These are phyloP conservation scores for Cutaneotrichosporon sp. DNA, from an alignment of 1,284 basidiomycete species.

Conservation along the genomic window DNA sequence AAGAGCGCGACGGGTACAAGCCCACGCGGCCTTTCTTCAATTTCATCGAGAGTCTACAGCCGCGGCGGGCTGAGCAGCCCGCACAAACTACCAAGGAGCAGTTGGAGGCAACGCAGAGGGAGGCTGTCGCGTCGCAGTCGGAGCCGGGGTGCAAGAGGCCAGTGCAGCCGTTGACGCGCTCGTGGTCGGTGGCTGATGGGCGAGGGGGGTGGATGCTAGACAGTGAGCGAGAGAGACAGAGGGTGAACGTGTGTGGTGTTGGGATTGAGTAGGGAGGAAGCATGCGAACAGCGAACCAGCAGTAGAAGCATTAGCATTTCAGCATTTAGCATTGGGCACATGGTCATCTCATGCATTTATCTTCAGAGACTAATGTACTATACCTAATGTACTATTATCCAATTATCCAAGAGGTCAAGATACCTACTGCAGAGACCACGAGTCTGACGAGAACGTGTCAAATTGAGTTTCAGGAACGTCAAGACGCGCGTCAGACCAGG, in stretches of 20 bases:
- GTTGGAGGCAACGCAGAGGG: neutral
- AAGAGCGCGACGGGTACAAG: conserved; percentile 6
- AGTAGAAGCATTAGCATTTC: neutral
- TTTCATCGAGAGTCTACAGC: conserved; percentile 7
- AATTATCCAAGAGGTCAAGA: too few species aligned
- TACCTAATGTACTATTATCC: too few species aligned
- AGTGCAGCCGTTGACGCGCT: conserved; percentile 7
- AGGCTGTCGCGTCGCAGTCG: neutral
- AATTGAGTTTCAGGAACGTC: too few species aligned
- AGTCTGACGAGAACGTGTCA: too few species aligned
- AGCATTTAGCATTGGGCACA: neutral
- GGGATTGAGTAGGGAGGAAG: neutral
- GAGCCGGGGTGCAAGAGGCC: neutral
- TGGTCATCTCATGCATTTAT: too few species aligned
- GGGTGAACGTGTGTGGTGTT: neutral
- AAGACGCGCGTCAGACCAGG: too few species aligned
- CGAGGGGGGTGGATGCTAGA: neutral
- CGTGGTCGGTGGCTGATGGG: neutral
- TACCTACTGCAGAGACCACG: too few species aligned
- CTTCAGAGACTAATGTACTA: too few species aligned
- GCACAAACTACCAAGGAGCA: too few species aligned
- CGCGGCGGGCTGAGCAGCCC: neutral
- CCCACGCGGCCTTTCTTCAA: conserved; percentile 7
- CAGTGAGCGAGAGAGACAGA: neutral
- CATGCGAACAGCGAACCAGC: neutral